Base-by-base conservation (phyloP, 345 rosid species). In the Salix brachista region DNA sequence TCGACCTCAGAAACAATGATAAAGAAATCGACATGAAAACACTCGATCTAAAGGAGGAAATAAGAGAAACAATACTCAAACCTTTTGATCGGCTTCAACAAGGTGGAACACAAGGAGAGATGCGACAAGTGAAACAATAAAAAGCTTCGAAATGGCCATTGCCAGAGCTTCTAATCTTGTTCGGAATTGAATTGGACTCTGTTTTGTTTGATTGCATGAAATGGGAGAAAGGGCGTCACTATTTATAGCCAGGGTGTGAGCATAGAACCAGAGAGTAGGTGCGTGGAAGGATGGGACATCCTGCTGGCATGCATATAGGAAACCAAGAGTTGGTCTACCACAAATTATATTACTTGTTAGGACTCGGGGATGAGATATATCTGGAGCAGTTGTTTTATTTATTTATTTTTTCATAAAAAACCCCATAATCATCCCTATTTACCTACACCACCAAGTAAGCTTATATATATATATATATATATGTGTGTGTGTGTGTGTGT, bases 101-200 rank as follows among this genome's bases (percentile, higher is more conserved):
- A 69, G 58, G 23, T 32, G 65, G 74, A n/a, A 41, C n/a, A 52
- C 4, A 0, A 71, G 17, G 54, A 71, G 44, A 30, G 30, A 52
- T 4, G 14, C 6, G 4, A 71, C 5, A 11, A 71, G 28, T 1
- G 30, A 71, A 50, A 28, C 18, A 6, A 34, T 32, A 30, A 71
- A 21, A 17, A 30, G 44, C 79, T 84, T 87, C 19, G 87, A 72
- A 36, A 81, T 58, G 50, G 89, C 87, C 96, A 88, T 88, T 44
- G 61, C 75, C 9, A 36, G 62, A n/a, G 5, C 62, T 58, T 58
- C 10, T 1, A 4, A 4, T 58, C 1, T 58, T 23, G 62, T n/a
- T 58, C 4, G 26, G 62, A 23, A n/a, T 13, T 12, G 50, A 46
- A 14, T 1, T 46, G 50, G 14, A 46, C 17, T 46, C 62, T 58